A percentile compares a stretch with the other conserved stretches of the same genome.
Evolutionary conservation across 768 basidiomycete genomes (phyloP).

Genomic region (Leccinum aurantiacum): DNA sequence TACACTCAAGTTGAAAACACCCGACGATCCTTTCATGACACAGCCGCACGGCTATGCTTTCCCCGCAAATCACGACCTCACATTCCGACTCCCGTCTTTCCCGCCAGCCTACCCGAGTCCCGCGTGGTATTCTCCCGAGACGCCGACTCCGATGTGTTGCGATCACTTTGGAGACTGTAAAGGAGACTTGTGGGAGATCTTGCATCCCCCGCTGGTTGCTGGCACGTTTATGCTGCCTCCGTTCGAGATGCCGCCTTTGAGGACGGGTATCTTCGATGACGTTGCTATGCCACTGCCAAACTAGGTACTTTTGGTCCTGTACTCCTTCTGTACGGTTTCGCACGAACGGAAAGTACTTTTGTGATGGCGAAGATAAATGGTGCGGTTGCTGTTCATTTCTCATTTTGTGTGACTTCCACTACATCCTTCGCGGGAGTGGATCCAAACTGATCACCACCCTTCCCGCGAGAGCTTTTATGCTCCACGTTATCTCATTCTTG

Average conservation of each 20-base stretch:
- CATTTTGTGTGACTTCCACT: too few species aligned
- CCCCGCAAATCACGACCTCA: background rate
- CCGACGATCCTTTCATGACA: constrained; percentile 21
- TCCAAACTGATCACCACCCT: too few species aligned
- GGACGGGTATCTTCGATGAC: constrained; percentile 13
- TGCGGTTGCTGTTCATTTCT: background rate
- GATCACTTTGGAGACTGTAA: constrained; percentile 24
- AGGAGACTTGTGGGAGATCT: constrained; percentile 26
- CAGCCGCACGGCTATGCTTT: background rate
- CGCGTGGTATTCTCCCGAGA: constrained; percentile 16
- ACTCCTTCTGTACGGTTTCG: background rate
- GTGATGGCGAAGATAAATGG: background rate
- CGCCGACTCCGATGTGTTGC: constrained; percentile 29
- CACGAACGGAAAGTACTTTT: background rate
- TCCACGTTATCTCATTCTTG: too few species aligned
- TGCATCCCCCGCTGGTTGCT: constrained; percentile 26
- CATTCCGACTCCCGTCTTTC: constrained; percentile 19
- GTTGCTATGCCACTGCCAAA: background rate
- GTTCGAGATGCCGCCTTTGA: constrained; percentile 24
- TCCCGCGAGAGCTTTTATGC: too few species aligned
- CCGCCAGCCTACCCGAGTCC: background rate
- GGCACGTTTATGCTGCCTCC: constrained; percentile 22
- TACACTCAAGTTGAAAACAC: background rate
- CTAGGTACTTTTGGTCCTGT: constrained; percentile 1
- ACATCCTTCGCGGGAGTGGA: too few species aligned